A percentile compares a stretch with the other conserved stretches of the same genome.
These are phyloP conservation scores for Puccinia coronata DNA, from an alignment of 1,284 basidiomycete genomes.

Conservation along the genomic window DNA sequence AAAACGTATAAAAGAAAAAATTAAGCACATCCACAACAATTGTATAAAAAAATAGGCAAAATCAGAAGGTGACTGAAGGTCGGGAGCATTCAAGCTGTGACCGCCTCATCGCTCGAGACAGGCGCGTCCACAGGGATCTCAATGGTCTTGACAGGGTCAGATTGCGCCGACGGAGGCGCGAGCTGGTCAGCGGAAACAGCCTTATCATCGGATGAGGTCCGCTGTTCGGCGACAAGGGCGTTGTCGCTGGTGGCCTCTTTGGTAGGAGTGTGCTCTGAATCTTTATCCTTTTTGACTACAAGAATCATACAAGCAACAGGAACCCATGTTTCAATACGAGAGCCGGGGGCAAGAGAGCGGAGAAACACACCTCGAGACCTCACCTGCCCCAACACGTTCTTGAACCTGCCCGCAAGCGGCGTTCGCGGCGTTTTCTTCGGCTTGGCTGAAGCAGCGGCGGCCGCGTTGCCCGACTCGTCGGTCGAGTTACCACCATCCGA, in stretches of 20 bases:
- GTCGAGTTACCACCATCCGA: background rate
- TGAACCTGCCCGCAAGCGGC: background rate
- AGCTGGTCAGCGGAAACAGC: background rate
- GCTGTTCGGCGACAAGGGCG: background rate
- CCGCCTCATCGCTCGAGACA: no score
- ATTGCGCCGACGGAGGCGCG: no score
- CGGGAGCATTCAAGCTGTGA: no score
- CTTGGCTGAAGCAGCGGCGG: background rate
- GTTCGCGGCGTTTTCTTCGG: conserved; percentile 13
- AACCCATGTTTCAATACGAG: background rate
- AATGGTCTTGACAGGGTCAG: no score
- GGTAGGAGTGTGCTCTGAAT: background rate
- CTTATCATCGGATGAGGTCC: background rate
- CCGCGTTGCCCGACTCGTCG: background rate
- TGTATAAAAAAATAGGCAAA: no score
- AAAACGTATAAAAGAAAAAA: no score
- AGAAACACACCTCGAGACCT: background rate
- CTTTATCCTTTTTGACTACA: conserved; percentile 31
- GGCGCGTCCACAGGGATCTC: no score
- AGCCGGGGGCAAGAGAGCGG: background rate
- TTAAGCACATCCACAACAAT: no score
- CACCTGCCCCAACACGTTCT: background rate
- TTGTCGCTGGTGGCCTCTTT: background rate
- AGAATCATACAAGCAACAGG: background rate
- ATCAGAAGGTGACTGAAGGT: no score